phyloP scores from a whole-genome alignment of 495 filamentous ascomycete species.

The Aspergillus olivimuriae region DNA sequence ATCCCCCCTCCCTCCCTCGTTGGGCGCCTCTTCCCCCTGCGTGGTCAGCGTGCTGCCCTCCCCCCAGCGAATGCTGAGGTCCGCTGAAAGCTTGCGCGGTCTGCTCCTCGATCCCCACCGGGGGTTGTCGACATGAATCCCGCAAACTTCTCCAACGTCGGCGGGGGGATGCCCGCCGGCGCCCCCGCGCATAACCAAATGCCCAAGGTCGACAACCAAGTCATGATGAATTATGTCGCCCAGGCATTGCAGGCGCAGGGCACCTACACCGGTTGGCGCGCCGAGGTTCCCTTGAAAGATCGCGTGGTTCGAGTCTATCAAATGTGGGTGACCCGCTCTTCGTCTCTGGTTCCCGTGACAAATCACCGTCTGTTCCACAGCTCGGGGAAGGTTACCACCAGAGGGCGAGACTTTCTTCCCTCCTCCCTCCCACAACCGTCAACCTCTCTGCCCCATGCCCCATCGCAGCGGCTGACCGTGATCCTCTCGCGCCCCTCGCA shows the following conservation, averaged over 20 bases:
- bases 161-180: slow-evolving; percentile 33
- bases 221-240: slow-evolving; percentile 33
- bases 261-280: slow-evolving; percentile 41
- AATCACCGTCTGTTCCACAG: background rate
- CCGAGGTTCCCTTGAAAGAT: slow-evolving; percentile 32
- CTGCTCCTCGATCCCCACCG: slow-evolving; percentile 36
- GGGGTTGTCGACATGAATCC: slow-evolving; percentile 48
- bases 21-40: background rate
- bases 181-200: slow-evolving; percentile 32
- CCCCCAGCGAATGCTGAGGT: slow-evolving; percentile 39
- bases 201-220: slow-evolving; percentile 28
- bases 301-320: slow-evolving; percentile 40
- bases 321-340: slow-evolving; percentile 32
- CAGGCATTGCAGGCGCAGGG: slow-evolving; percentile 33
- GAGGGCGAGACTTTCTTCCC: too few species aligned
- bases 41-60: slow-evolving; percentile 7
- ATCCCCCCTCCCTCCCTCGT: background rate
- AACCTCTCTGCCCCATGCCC: background rate
- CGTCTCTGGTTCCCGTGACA: background rate
- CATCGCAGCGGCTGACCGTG: slow-evolving; percentile 4
- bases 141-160: slow-evolving; percentile 39
- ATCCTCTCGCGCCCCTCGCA: slow-evolving; percentile 15
- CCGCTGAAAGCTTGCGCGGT: slow-evolving; percentile 28
- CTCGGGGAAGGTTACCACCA: background rate
- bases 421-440: background rate